A percentile compares a stretch with the other conserved stretches of the same genome.
Evolutionary conservation across 129 eudicot genomes (phyloP).

Genomic region (Chrysanthemum makinoi): DNA sequence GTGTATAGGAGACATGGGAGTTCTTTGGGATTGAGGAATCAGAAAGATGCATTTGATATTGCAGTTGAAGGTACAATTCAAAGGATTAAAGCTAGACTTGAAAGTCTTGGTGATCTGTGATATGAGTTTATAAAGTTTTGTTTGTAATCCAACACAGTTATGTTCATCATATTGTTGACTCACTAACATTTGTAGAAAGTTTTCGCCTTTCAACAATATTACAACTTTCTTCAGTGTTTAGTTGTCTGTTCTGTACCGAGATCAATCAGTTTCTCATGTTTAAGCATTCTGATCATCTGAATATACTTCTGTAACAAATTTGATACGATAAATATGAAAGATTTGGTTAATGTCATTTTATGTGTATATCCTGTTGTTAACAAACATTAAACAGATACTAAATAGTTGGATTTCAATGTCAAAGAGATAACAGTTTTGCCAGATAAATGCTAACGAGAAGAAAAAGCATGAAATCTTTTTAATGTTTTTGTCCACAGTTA

Average conservation of each 20-base stretch:
- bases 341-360: no score
- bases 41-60: slow-evolving; percentile 86
- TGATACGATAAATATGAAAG: no score
- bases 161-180: slow-evolving; percentile 13
- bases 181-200: slow-evolving; percentile 14
- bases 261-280: background rate
- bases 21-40: slow-evolving; percentile 78
- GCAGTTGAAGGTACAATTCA: slow-evolving; percentile 71
- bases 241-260: background rate
- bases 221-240: background rate
- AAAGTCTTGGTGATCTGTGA: slow-evolving; percentile 38
- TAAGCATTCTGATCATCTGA: no score
- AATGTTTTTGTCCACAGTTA: no score
- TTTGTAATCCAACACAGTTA: slow-evolving; percentile 17
- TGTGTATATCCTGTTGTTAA: no score
- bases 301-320: no score
- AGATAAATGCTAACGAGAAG: background rate
- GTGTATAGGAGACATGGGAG: slow-evolving; percentile 91
- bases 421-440: background rate
- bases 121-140: background rate
- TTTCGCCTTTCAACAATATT: background rate
- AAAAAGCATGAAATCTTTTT: slow-evolving; percentile 30
- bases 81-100: slow-evolving; percentile 58
- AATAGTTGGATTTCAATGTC: background rate
- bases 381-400: no score